Evolutionary conservation across 78 protist species (phyloP).

Genomic region (Paulinella micropora): DNA sequence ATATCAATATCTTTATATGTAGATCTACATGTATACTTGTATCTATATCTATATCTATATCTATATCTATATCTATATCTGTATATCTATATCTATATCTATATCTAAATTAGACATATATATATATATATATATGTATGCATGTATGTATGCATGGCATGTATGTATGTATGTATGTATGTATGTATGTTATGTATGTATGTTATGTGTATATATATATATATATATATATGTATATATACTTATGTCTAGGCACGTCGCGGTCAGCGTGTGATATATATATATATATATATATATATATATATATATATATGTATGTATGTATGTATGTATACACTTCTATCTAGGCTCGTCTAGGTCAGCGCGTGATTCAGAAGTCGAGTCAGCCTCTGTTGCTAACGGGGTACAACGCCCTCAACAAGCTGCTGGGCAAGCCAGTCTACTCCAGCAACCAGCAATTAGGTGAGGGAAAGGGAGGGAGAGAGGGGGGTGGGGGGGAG

Average conservation of each 20-base stretch:
- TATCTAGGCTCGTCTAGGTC: slow-evolving; percentile 62
- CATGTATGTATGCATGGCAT: neutral
- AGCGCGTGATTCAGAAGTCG: slow-evolving; percentile 20
- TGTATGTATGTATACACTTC: neutral
- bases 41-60: neutral
- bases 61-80: neutral
- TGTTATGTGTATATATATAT: neutral
- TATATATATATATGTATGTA: neutral
- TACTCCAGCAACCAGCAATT: too few relatives aligned
- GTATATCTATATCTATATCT: neutral
- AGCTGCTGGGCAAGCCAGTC: slow-evolving; percentile 30
- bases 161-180: neutral
- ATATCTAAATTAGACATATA: neutral
- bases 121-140: neutral
- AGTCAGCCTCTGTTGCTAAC: slow-evolving; percentile 77
- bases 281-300: neutral
- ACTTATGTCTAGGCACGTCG: too few relatives aligned
- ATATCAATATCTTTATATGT: neutral
- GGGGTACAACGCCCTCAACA: slow-evolving; percentile 85
- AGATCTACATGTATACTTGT: neutral
- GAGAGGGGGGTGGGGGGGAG: too few relatives aligned
- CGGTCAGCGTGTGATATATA: neutral
- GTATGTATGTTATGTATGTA: neutral
- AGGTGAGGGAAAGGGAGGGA: too few relatives aligned
- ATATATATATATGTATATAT: neutral